phyloP scores from a whole-genome alignment of 75 land plant species.

The Pseudotsuga menziesii region DNA sequence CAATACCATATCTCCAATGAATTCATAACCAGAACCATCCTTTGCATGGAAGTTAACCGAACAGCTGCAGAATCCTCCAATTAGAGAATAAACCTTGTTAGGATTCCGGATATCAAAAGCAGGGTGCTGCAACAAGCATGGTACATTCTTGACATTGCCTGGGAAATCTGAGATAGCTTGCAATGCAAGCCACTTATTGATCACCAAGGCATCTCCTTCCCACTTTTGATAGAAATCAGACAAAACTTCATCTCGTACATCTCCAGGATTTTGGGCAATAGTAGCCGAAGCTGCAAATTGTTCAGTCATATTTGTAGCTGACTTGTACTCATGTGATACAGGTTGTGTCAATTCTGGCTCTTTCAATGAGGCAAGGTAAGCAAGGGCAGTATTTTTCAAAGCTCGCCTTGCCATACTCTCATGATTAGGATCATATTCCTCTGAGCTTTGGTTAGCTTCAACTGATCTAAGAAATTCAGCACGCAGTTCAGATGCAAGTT shows the following conservation, averaged over 20 bases:
- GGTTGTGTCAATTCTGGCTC: constrained; percentile 37
- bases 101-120: constrained; percentile 95
- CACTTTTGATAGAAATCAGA: constrained; percentile 89
- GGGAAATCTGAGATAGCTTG: constrained; percentile 92
- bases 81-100: constrained; percentile 32
- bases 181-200: constrained; percentile 91
- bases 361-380: too few species aligned
- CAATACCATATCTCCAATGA: too few species aligned
- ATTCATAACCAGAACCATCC: too few species aligned
- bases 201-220: constrained; percentile 79
- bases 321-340: constrained; percentile 61
- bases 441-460: constrained; percentile 57
- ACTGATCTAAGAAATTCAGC: constrained; percentile 52
- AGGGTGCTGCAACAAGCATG: constrained; percentile 68
- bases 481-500: constrained; percentile 61
- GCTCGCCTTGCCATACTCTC: constrained; percentile 74
- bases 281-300: constrained; percentile 92
- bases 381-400: constrained; percentile 65
- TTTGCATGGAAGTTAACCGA: too few species aligned
- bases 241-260: constrained; percentile 55
- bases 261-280: constrained; percentile 70
- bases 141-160: constrained; percentile 83
- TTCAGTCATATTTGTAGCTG: constrained; percentile 94
- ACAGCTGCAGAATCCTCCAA: too few species aligned
- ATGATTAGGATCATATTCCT: constrained; percentile 63